phyloP scores from a whole-genome alignment of 2,329 filamentous ascomycete genomes.

The Nakataea oryzae region DNA sequence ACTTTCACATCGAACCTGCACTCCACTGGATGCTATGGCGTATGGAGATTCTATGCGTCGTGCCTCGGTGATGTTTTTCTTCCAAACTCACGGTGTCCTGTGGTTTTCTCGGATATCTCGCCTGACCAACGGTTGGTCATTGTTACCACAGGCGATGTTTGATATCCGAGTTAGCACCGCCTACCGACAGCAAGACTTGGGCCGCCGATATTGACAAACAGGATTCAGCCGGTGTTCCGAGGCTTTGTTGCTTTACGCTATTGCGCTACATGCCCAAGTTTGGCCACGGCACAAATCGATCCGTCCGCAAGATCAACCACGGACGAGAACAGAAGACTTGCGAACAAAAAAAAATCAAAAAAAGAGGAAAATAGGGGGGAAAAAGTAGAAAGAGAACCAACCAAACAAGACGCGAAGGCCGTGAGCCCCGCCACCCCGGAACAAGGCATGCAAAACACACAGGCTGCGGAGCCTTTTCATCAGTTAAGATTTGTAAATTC shows the following conservation, averaged over 20 bases:
- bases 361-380: background rate
- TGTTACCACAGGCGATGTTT: background rate
- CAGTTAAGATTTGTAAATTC: background rate
- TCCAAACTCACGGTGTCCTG: background rate
- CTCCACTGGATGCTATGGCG: background rate
- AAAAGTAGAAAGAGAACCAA: background rate
- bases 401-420: background rate
- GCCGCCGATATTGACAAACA: background rate
- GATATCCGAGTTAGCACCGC: background rate
- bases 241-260: background rate
- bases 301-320: background rate
- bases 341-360: background rate
- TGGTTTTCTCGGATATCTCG: background rate
- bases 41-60: background rate
- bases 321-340: background rate
- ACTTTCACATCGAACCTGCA: background rate
- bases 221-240: background rate
- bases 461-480: background rate
- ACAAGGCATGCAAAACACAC: background rate
- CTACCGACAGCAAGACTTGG: background rate
- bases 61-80: slow-evolving; percentile 1
- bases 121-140: too few species aligned
- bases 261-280: background rate
- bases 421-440: background rate
- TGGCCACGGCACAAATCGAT: background rate